Evolutionary conservation across 1,139 yeast species (phyloP).

Genomic region (Hemisphaericaspora lyxosophila): DNA sequence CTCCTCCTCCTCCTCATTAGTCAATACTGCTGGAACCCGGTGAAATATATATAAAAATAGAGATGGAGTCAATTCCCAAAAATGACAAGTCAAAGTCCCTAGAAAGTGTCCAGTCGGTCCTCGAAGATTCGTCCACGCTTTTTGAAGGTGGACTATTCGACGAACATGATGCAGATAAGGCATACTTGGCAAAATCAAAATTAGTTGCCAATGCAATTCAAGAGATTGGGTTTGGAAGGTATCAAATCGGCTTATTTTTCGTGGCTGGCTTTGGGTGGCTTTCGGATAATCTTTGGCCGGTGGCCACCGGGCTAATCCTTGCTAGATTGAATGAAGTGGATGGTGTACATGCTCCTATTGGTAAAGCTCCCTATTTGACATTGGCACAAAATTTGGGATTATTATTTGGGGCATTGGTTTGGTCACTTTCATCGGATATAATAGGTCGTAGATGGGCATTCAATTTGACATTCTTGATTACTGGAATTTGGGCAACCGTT

Average conservation of each 20-base stretch:
- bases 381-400: slow-evolving; percentile 46
- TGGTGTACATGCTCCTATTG: slow-evolving; percentile 39
- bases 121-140: slow-evolving; percentile 5
- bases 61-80: not conserved
- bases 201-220: slow-evolving; percentile 37
- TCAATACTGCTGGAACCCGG: no score
- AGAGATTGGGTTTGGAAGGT: slow-evolving; percentile 43
- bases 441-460: slow-evolving; percentile 48
- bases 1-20: no score
- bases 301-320: slow-evolving; percentile 37
- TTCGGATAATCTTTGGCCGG: slow-evolving; percentile 47
- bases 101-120: slow-evolving; percentile 5
- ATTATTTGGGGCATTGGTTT: slow-evolving; percentile 41
- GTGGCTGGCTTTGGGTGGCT: slow-evolving; percentile 50
- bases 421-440: slow-evolving; percentile 43
- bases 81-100: not conserved
- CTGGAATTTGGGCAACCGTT: slow-evolving; percentile 38
- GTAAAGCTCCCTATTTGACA: slow-evolving; percentile 37
- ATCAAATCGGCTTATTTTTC: slow-evolving; percentile 40
- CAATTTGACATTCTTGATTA: slow-evolving; percentile 40
- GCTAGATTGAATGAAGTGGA: slow-evolving; percentile 34
- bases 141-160: slow-evolving; percentile 17
- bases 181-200: slow-evolving; percentile 35
- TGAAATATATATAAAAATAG: no score
- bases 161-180: slow-evolving; percentile 21